phyloP scores from a whole-genome alignment of 177 flowering plant genomes.

The Vitis hybrid region DNA sequence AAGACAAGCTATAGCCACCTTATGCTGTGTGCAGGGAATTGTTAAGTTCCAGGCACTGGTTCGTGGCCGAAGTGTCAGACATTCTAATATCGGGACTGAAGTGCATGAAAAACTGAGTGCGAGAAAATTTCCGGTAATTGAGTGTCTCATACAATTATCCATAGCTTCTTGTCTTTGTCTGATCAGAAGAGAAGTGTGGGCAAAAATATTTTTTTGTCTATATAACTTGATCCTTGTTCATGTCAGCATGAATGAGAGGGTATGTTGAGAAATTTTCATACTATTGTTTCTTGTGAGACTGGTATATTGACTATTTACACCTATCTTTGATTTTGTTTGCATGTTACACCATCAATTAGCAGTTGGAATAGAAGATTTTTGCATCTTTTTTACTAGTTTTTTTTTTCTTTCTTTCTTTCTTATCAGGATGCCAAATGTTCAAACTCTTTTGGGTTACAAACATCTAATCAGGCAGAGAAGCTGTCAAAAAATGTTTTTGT shows the following conservation, averaged over 20 bases:
- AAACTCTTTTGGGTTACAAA: conserved; percentile 15
- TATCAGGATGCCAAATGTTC: conserved; percentile 32
- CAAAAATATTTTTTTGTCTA: too few species aligned
- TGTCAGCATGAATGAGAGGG: too few species aligned
- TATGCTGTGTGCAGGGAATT: conserved; percentile 61
- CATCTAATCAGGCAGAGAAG: conserved; percentile 23
- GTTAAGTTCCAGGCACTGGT: conserved; percentile 73
- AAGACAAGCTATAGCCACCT: conserved; percentile 85
- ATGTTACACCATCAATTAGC: too few species aligned
- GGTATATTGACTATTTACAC: too few species aligned
- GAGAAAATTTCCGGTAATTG: conserved; percentile 34
- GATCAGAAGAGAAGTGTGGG: neutral
- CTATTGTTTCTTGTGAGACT: too few species aligned
- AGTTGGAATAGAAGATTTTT: neutral
- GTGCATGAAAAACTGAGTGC: conserved; percentile 27
- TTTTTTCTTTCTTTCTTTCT: neutral
- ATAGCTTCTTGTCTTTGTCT: neutral
- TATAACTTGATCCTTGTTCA: too few species aligned
- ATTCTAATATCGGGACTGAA: conserved; percentile 43
- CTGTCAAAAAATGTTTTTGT: conserved; percentile 41
- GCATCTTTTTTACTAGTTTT: neutral
- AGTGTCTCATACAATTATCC: neutral
- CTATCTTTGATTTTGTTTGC: too few species aligned
- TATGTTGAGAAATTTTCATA: too few species aligned
- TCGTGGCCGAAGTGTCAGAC: conserved; percentile 65